A percentile compares a stretch with the other conserved stretches of the same genome.
Conservation (phyloP, 2,329 filamentous ascomycete genomes). For the Ustilaginoidea virens region DNA sequence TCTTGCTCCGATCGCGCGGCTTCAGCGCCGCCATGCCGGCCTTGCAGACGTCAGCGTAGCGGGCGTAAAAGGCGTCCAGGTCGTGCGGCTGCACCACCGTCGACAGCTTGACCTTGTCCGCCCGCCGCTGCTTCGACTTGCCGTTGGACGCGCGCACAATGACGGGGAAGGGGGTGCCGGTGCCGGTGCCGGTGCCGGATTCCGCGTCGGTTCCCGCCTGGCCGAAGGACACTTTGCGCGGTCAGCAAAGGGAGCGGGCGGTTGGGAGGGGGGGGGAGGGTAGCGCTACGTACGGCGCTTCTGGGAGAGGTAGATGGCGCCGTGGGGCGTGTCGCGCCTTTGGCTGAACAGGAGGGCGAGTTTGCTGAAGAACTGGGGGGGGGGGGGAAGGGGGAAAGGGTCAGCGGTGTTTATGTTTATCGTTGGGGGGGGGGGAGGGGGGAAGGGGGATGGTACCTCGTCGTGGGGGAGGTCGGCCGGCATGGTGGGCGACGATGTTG, state of each 20-base stretch:
- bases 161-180: conserved; percentile 53
- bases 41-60: conserved; percentile 87
- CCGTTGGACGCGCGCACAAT: conserved; percentile 77
- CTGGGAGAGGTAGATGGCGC: conserved; percentile 59
- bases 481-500: no score
- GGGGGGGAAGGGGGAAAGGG: no score
- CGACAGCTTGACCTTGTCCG: conserved; percentile 56
- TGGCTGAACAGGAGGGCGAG: conserved; percentile 52
- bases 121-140: conserved; percentile 42
- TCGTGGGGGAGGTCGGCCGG: no score
- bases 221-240: not conserved
- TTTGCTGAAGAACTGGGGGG: conserved; percentile 53
- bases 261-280: not conserved
- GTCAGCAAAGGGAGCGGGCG: not conserved
- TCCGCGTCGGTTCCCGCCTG: not conserved
- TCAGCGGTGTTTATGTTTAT: no score
- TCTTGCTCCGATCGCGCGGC: conserved; percentile 83
- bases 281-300: conserved; percentile 45
- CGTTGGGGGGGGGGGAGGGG: no score
- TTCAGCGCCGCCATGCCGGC: conserved; percentile 76
- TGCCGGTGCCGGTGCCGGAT: conserved; percentile 34
- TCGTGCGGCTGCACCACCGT: conserved; percentile 67
- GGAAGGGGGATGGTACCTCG: no score
- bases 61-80: conserved; percentile 64
- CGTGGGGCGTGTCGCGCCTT: conserved; percentile 54